Evolutionary conservation across 1,284 basidiomycete species (phyloP).

Genomic region (Sporisorium iseilematis-ciliati): DNA sequence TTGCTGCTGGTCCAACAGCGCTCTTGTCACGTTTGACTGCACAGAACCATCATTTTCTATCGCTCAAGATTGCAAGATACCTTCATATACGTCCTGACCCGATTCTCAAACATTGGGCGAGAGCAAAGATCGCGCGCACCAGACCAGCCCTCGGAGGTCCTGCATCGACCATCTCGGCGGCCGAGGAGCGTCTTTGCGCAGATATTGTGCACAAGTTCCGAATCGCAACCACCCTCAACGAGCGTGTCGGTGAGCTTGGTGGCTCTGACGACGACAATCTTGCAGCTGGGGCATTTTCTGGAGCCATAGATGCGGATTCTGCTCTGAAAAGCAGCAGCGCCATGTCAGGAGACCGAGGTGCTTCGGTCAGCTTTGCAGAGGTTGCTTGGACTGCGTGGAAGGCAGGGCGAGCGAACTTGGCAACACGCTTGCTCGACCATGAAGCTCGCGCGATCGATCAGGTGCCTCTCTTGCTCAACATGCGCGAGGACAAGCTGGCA

Average conservation of each 20-base stretch:
- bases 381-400: constrained; percentile 95
- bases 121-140: constrained; percentile 84
- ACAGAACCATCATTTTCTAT: constrained; percentile 89
- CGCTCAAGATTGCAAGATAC: constrained; percentile 88
- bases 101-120: constrained; percentile 95
- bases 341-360: constrained; percentile 12
- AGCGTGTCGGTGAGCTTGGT: constrained; percentile 25
- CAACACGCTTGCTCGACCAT: constrained; percentile 92
- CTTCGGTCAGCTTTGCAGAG: constrained; percentile 86
- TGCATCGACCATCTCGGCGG: constrained; percentile 27
- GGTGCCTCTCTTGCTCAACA: constrained; percentile 88
- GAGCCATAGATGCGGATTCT: not conserved
- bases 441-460: constrained; percentile 91
- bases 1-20: constrained; percentile 64
- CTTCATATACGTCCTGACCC: constrained; percentile 84
- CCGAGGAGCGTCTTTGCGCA: constrained; percentile 81
- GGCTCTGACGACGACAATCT: constrained; percentile 25
- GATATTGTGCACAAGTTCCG: constrained; percentile 89
- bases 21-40: constrained; percentile 86
- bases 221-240: constrained; percentile 71
- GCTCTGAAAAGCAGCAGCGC: constrained; percentile 1
- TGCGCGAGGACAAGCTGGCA: constrained; percentile 93
- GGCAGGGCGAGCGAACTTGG: constrained; percentile 83
- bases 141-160: constrained; percentile 67
- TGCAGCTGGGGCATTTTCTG: not conserved